Conservation (phyloP, 176 grass and related monocot species). For the Leersia perrieri region DNA sequence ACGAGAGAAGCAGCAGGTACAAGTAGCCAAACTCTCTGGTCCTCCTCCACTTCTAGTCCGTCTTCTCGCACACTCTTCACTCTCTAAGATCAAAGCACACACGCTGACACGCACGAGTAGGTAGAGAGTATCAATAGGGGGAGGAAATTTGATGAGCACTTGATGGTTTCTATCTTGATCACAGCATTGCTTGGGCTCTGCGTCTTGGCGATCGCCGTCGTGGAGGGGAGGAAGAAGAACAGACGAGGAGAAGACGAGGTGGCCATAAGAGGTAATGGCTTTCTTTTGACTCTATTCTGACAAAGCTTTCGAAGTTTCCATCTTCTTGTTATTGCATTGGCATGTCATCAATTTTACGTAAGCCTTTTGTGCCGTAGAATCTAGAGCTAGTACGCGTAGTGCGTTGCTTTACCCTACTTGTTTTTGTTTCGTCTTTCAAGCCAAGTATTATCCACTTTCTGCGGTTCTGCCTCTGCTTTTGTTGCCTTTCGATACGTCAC, state of each 20-base stretch:
- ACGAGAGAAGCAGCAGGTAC: background rate
- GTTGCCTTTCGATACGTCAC: background rate
- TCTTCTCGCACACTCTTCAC: background rate
- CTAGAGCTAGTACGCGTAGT: background rate
- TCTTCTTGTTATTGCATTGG: background rate
- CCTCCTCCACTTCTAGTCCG: background rate
- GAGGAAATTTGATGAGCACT: background rate
- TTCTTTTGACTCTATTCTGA: background rate
- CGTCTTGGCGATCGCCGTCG: slow-evolving; percentile 11
- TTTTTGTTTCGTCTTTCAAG: slow-evolving; percentile 41
- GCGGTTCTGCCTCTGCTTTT: background rate
- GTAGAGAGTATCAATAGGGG: background rate
- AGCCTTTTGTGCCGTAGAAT: slow-evolving; percentile 19
- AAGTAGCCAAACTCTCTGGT: background rate
- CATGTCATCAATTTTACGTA: background rate
- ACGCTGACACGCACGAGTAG: background rate
- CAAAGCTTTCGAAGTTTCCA: background rate
- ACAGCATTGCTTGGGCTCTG: slow-evolving; percentile 28
- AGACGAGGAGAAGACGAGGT: background rate
- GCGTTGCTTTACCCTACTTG: slow-evolving; percentile 18
- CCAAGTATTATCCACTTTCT: slow-evolving; percentile 38
- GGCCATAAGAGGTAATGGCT: background rate
- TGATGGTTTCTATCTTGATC: slow-evolving; percentile 39
- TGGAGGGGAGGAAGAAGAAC: slow-evolving; percentile 16
- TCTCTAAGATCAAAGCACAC: too few species aligned